Base-by-base conservation (phyloP, 805 yeast genomes). In the Yamadazyma ubonensis region DNA sequence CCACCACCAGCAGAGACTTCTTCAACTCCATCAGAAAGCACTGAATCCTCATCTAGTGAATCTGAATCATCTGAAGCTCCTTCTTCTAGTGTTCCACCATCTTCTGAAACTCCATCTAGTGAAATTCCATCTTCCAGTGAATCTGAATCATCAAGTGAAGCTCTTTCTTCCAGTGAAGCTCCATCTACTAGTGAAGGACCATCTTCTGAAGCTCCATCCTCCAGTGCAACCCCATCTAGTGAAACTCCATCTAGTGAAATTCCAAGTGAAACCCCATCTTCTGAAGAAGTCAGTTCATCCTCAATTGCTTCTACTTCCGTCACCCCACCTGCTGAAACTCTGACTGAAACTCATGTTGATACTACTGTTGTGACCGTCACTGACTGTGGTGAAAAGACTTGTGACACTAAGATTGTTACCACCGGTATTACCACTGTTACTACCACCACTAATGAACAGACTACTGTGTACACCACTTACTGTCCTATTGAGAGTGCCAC, bases 361-460 rank as follows among this genome's bases (percentile, higher is more conserved):
- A 45, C 65, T 31, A 52, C 57, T 22, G 33, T 53, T 19, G 46
- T 59, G 27, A 59, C 65, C 23, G 39, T 56, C 28, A 59, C 63
- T 21, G 52, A 60, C 7, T 60, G 67, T 41, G 21, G 43, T 9
- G 51, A 51, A 30, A 38, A 57, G 46, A 39, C 43, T 42, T 59
- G 65, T 43, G 18, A 41, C 22, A 30, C 52, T 31, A 33, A 48
- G 12, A 31, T 53, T 14, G 50, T 46, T 12, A 43, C 52, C 4
- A 58, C 64, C 5, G 61, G 62, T 45, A 47, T 53, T 18, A 58
- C 61, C 12, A 43, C 42, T 4, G 53, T 43, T 20, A 52, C 53
- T 7, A 44, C 52, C 4, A 51, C 48, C 31, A 47, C 41, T 27
- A 25, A 43, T 36, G 42, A 44, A 31, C 38, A 27, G 17, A 51